Percentiles rank a stretch among this genome's conserved stretches.
Conservation (phyloP, 345 rosid species). For the Ceriops tagal region DNA sequence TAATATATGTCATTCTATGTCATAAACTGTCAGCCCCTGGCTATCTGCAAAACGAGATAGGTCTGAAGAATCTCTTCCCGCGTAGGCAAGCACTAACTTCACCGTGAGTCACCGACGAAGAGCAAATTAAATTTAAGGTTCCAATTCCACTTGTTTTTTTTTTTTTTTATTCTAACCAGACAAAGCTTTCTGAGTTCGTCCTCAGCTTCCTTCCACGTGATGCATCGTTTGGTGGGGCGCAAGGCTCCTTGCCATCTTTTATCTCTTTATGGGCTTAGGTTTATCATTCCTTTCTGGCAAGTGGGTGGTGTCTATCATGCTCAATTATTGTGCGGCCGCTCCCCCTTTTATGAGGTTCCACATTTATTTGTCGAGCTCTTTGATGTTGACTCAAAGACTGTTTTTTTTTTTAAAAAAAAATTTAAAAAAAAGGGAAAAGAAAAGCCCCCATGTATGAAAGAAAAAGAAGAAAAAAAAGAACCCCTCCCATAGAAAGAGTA, state of each 20-base stretch:
- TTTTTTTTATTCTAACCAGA: not conserved
- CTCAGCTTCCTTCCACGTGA: not conserved
- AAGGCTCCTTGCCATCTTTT: not conserved
- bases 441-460: no score
- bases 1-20: no score
- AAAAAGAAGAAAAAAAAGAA: not conserved
- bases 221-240: not conserved
- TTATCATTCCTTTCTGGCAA: not conserved
- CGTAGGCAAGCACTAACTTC: not conserved
- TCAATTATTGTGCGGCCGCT: constrained; percentile 17
- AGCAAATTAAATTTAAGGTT: not conserved
- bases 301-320: constrained; percentile 14
- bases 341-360: constrained; percentile 13
- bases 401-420: no score
- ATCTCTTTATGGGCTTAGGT: not conserved
- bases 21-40: no score
- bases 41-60: no score
- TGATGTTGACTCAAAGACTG: not conserved
- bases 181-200: not conserved
- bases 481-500: not conserved
- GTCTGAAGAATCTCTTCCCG: no score
- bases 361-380: constrained; percentile 4
- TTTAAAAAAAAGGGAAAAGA: no score
- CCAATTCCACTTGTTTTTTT: not conserved
- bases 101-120: not conserved